A percentile compares a stretch with the other conserved stretches of the same genome.
These are phyloP conservation scores for Musa balbisiana DNA, from an alignment of 202 grass and related monocot genomes.

Conservation along the genomic window DNA sequence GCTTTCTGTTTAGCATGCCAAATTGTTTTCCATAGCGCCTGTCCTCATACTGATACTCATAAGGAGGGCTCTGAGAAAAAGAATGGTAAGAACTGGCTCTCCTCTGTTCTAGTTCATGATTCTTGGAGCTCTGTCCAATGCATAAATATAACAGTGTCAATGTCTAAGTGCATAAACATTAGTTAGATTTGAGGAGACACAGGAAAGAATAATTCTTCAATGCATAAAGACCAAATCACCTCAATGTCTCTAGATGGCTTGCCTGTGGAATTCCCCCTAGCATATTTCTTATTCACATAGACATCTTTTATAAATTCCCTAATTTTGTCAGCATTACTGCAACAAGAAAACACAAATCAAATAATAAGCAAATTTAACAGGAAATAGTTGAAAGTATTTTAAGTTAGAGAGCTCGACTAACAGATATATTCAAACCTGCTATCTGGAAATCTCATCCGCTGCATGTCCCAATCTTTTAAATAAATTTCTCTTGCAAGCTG, in stretches of 20 bases:
- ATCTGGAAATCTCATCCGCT: conserved; percentile 82
- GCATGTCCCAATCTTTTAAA: conserved; percentile 92
- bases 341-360: conserved; percentile 17
- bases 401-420: conserved; percentile 7
- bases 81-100: conserved; percentile 91
- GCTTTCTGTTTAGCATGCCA: conserved; percentile 50
- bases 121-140: conserved; percentile 52
- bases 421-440: conserved; percentile 45
- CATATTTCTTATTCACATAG: conserved; percentile 97
- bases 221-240: conserved; percentile 35
- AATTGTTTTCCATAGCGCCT: conserved; percentile 85
- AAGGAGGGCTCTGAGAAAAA: conserved; percentile 95
- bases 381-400: not conserved
- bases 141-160: conserved; percentile 14
- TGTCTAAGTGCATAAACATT: conserved; percentile 1
- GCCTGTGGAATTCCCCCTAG: conserved; percentile 39
- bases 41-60: conserved; percentile 94
- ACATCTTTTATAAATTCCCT: conserved; percentile 94
- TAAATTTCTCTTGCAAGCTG: conserved; percentile 78
- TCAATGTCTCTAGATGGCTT: conserved; percentile 43
- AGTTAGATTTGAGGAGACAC: not conserved
- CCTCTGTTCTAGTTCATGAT: conserved; percentile 44
- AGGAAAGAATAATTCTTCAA: not conserved
- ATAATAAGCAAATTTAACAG: conserved; percentile 4
- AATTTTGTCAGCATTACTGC: conserved; percentile 86